phyloP scores from a whole-genome alignment of 306 rosid genomes.

The Castanea sativa region DNA sequence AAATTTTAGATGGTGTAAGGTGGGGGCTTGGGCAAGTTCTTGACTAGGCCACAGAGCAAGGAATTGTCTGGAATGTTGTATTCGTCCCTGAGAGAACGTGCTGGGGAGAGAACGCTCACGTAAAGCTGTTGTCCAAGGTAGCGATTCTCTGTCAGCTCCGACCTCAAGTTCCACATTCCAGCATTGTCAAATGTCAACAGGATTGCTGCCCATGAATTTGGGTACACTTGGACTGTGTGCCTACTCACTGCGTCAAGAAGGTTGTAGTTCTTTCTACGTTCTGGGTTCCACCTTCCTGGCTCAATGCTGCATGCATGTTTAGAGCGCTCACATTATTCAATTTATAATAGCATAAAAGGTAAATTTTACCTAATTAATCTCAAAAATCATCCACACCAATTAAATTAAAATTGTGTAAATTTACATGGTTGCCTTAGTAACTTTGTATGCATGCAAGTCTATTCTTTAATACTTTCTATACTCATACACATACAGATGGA shows the following conservation, averaged over 20 bases:
- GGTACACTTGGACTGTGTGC: slow-evolving; percentile 67
- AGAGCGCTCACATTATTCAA: too few relatives aligned
- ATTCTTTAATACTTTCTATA: too few relatives aligned
- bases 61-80: slow-evolving; percentile 42
- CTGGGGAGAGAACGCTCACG: slow-evolving; percentile 40
- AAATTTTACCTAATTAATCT: too few relatives aligned
- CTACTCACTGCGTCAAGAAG: slow-evolving; percentile 77
- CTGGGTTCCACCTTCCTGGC: slow-evolving; percentile 76
- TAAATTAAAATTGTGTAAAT: too few relatives aligned
- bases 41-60: slow-evolving; percentile 46
- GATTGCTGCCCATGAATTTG: slow-evolving; percentile 68
- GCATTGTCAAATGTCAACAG: slow-evolving; percentile 56
- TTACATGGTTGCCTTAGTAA: too few relatives aligned
- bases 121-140: slow-evolving; percentile 69
- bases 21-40: slow-evolving; percentile 44
- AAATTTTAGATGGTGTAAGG: slow-evolving; percentile 24
- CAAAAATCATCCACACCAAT: accelerated
- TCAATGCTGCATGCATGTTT: slow-evolving; percentile 35
- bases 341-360: accelerated
- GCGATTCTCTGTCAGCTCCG: slow-evolving; percentile 54
- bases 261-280: slow-evolving; percentile 49
- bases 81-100: slow-evolving; percentile 59
- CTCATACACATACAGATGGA: too few relatives aligned
- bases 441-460: too few relatives aligned
- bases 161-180: slow-evolving; percentile 70